phyloP scores from a whole-genome alignment of 2,329 filamentous ascomycete genomes.

The Diaporthe sp. region DNA sequence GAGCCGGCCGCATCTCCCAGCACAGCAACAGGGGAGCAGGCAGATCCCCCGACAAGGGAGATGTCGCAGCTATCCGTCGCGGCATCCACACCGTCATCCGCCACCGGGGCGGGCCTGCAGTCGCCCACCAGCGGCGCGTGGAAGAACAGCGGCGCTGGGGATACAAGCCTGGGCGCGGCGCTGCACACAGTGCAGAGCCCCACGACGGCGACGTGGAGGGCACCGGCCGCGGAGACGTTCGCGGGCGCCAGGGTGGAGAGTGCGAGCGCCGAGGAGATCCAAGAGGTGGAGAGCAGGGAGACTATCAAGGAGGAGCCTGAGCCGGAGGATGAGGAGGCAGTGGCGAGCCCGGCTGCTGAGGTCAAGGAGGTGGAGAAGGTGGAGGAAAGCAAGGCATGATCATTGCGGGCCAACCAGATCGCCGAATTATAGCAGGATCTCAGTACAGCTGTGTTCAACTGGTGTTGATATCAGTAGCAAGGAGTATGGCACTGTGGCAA shows the following conservation, averaged over 20 bases:
- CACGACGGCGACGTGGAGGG: slow-evolving; percentile 50
- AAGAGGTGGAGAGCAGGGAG: slow-evolving; percentile 51
- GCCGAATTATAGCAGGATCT: background rate
- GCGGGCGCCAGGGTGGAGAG: slow-evolving; percentile 46
- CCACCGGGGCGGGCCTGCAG: slow-evolving; percentile 49
- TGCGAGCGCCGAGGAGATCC: slow-evolving; percentile 51
- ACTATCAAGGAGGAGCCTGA: slow-evolving; percentile 53
- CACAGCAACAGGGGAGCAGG: background rate
- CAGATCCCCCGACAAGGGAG: slow-evolving; percentile 32
- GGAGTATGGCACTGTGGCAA: slow-evolving; percentile 16
- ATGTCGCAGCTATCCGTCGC: slow-evolving; percentile 32
- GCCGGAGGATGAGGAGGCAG: slow-evolving; percentile 47
- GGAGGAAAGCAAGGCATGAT: slow-evolving; percentile 40
- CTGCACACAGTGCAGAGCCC: slow-evolving; percentile 54
- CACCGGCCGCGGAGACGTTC: slow-evolving; percentile 44
- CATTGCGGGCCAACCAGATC: background rate
- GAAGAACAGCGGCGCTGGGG: slow-evolving; percentile 43
- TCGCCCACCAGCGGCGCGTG: slow-evolving; percentile 58
- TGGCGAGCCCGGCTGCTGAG: slow-evolving; percentile 41
- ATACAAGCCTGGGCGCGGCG: slow-evolving; percentile 36
- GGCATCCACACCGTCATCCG: background rate
- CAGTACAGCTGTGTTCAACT: background rate
- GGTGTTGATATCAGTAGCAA: slow-evolving; percentile 9
- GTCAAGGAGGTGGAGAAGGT: slow-evolving; percentile 41
- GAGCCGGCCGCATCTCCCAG: background rate